Evolutionary conservation across 371 early-diverging fungal species (phyloP), one percentile per base, ranked within the genome.

Genomic region (Mortierella sp.): DNA sequence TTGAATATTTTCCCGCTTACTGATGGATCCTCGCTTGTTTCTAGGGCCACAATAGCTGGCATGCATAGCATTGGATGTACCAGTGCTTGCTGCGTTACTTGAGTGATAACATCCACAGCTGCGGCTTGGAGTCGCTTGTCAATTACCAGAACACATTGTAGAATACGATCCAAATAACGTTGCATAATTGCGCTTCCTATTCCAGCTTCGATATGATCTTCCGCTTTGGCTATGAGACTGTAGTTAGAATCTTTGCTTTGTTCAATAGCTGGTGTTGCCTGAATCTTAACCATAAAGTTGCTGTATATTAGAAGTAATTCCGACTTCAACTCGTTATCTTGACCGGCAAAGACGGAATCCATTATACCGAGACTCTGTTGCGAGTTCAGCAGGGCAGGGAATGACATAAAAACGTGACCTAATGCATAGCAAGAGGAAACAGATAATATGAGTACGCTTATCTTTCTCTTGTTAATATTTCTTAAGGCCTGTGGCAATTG

Each of bases 11-110:
- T 92, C 23, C 86, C 90, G 17, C 95, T 87, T 13, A 96, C 70
- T 1, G 66, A 77, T 0, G 77, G 37, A 66, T 93, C 89, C 0
- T 89, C 86, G 57, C 91, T 88, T 1, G 96, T 90, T 74, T 94
- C 92, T 66, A 98, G 88, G 0, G 97, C 96, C 15, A 95, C 89
- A 31, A 97, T 85, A 7, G 89, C 91, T 7, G 97, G 94, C 85
- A 97, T 92, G 72, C 93, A 94, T 61, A 92, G 74, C 3, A 94
- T 87, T 26, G 98, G 97, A 83, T 96, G 96, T 3, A 93, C 96
- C 15, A 96, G 85, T 0, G 96, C 97, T 70, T 96, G 96, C 61
- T 93, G 90, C 22, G 96, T 76, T 29, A 95, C 91, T 2, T 92
- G 82, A 2, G 87, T 83, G 0, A 97, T 84, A 0, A 95, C 93